Base-by-base conservation (phyloP, 2,329 filamentous ascomycete species). In the Parascedosporium putredinis region DNA sequence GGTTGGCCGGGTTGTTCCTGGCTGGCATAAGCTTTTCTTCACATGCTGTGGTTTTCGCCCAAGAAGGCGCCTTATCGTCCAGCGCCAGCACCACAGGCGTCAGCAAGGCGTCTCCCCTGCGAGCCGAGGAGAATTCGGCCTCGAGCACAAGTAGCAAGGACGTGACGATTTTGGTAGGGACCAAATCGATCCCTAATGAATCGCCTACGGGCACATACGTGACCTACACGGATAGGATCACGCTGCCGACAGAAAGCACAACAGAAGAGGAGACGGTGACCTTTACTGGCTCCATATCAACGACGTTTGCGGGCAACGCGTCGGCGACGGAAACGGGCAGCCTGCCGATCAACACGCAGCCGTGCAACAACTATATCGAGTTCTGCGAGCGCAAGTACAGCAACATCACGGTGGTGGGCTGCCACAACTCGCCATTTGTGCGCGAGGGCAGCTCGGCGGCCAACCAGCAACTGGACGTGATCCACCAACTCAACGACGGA, bases 371-470 rank as follows among this genome's bases (percentile, higher is more conserved):
- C 62, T 81, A 86, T 57, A 67, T 83, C 22, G 86, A 91, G 64
- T 81, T 93, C 58, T 94, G 88, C 69, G 67, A 67, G 5, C 78
- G 86, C 52, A 82, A 79, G 57, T 94, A 89, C 66, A 81, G 83
- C 72, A 90, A 93, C 63, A 83, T 93, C 64, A 90, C 86, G 51
- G 74, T 86, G 58, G 77, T 94, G 1, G 81, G 78, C 18, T 81
- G 83, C 16, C 88, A 94, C 68, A 94, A 94, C 69, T 88, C 85
- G 38, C 86, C 86, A 9, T 94, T 94, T 61, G 74, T 83, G 36
- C 71, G 76, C 7, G 62, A 73, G 14, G 84, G 84, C 56, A 90
- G 85, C 63, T 77, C 83, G 8, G 87, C 82, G 12, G 78, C 84
- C 50, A 94, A 94, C 65, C 88, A 94, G 67, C 72, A 73, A 24